Evolutionary conservation across 768 basidiomycete genomes (phyloP).

Genomic region (Phaeotremella skinneri): DNA sequence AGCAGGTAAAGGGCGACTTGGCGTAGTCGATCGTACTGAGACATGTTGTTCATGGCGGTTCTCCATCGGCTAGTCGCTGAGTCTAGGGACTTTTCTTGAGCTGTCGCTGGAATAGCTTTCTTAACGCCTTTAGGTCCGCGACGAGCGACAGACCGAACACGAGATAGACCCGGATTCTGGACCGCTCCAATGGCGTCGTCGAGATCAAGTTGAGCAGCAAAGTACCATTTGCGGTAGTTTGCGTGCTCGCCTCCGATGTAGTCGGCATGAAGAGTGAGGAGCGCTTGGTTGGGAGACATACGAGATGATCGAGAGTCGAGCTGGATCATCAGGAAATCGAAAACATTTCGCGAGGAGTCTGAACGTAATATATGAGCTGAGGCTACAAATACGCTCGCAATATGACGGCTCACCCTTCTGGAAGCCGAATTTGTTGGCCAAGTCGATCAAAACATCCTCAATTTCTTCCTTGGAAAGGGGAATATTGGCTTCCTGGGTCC

Average conservation of each 20-base stretch:
- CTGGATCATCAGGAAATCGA: constrained; percentile 96
- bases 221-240: constrained; percentile 99
- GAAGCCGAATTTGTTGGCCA: constrained; percentile 98
- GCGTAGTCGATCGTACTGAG: constrained; percentile 91
- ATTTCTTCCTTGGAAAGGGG: constrained; percentile 99
- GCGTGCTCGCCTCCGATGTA: constrained; percentile 98
- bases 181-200: constrained; percentile 92
- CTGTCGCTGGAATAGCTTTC: constrained; percentile 53
- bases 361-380: constrained; percentile 6
- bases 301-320: constrained; percentile 94
- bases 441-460: constrained; percentile 94
- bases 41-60: constrained; percentile 98
- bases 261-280: constrained; percentile 93
- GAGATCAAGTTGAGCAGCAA: constrained; percentile 95
- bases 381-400: not conserved
- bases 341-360: constrained; percentile 58
- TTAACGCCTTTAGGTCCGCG: constrained; percentile 56
- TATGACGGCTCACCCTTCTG: constrained; percentile 72
- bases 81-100: constrained; percentile 72
- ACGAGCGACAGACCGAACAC: constrained; percentile 74
- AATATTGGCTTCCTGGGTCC: constrained; percentile 86
- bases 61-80: constrained; percentile 90
- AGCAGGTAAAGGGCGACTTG: constrained; percentile 94
- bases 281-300: constrained; percentile 93
- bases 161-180: constrained; percentile 84